Conservation (phyloP, 2,329 filamentous ascomycete species). For the Epichloe gansuensis region DNA sequence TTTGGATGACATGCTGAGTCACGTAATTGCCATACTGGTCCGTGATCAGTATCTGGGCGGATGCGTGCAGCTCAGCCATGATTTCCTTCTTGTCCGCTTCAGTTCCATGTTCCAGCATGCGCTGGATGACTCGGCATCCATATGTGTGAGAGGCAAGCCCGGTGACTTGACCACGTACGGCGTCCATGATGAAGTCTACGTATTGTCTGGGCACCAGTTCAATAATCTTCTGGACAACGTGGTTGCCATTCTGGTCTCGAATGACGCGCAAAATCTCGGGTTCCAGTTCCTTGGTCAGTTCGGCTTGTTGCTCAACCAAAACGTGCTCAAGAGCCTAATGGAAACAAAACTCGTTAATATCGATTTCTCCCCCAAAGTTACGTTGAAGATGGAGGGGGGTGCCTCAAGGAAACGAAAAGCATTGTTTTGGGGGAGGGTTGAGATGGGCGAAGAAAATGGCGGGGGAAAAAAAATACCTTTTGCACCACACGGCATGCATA, state of each 20-base stretch:
- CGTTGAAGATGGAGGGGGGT: too few species aligned
- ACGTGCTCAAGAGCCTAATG: constrained; percentile 76
- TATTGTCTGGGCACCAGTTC: constrained; percentile 64
- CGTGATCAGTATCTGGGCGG: constrained; percentile 58
- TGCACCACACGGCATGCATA: constrained; percentile 95
- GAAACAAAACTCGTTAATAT: neutral
- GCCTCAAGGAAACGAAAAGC: too few species aligned
- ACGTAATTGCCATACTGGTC: constrained; percentile 97
- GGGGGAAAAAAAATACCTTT: constrained; percentile 44
- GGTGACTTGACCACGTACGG: constrained; percentile 63
- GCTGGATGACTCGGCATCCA: constrained; percentile 85
- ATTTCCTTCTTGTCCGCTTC: constrained; percentile 58
- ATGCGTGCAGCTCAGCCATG: constrained; percentile 64
- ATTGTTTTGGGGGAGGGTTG: too few species aligned
- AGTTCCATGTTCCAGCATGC: constrained; percentile 74
- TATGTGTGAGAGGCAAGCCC: constrained; percentile 67
- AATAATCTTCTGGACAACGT: constrained; percentile 91
- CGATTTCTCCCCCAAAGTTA: too few species aligned
- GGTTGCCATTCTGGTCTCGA: constrained; percentile 84
- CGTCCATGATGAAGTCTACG: constrained; percentile 74
- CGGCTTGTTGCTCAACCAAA: constrained; percentile 79
- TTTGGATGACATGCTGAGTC: constrained; percentile 76
- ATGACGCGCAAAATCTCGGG: constrained; percentile 64
- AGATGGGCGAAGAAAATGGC: neutral
- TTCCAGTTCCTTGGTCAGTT: constrained; percentile 72